A percentile compares a stretch with the other conserved stretches of the same genome.
Conservation (phyloP, 305 asterid genomes). For the Plantago coronopus region DNA sequence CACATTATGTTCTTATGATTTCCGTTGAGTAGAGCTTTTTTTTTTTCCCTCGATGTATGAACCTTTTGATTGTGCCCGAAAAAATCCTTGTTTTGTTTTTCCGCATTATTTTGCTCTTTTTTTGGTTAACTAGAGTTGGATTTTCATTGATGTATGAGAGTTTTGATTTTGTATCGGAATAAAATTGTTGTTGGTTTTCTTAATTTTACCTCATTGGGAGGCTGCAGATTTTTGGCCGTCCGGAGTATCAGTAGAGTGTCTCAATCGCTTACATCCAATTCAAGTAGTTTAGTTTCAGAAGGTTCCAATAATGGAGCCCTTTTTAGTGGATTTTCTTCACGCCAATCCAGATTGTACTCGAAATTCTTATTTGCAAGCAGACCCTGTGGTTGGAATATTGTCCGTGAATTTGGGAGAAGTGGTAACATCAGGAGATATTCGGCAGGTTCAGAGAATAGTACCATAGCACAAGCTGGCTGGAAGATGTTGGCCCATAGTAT, state of each 20-base stretch:
- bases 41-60: not conserved
- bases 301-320: slow-evolving; percentile 41
- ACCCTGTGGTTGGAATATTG: slow-evolving; percentile 33
- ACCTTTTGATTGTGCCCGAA: too few relatives aligned
- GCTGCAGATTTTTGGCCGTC: slow-evolving; percentile 56
- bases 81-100: not conserved
- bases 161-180: slow-evolving; percentile 4
- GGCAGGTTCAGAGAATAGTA: slow-evolving; percentile 35
- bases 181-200: slow-evolving; percentile 7
- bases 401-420: slow-evolving; percentile 26
- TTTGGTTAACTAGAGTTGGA: not conserved
- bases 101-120: too few relatives aligned
- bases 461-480: slow-evolving; percentile 57
- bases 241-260: slow-evolving; percentile 43
- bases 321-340: slow-evolving; percentile 29
- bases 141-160: not conserved
- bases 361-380: slow-evolving; percentile 34
- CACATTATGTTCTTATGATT: not conserved
- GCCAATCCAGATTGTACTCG: slow-evolving; percentile 47
- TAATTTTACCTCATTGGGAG: slow-evolving; percentile 23
- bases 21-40: not conserved
- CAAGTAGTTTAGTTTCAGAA: slow-evolving; percentile 22
- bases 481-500: slow-evolving; percentile 42
- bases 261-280: slow-evolving; percentile 27
- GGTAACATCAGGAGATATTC: slow-evolving; percentile 37